These are phyloP conservation scores for Sugiyamaella chiloensis DNA, from an alignment of 805 yeast species.

Conservation along the genomic window DNA sequence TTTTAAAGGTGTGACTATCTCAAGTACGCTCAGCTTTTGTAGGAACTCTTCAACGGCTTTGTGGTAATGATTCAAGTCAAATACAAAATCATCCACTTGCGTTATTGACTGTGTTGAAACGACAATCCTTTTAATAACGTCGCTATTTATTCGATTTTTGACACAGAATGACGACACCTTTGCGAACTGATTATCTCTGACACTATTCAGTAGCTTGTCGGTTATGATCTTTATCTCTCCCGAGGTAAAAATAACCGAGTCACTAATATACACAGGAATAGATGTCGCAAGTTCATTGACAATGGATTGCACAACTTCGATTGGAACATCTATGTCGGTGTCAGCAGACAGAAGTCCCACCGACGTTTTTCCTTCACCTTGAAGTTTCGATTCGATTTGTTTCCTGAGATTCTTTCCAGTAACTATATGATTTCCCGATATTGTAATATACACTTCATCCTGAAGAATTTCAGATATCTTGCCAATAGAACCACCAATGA, in stretches of 20 bases:
- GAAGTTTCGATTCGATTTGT: constrained; percentile 10
- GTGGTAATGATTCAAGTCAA: background rate
- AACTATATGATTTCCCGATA: constrained; percentile 14
- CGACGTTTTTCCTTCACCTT: constrained; percentile 18
- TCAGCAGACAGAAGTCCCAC: constrained; percentile 16
- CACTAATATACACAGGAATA: constrained; percentile 2
- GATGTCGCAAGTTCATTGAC: background rate
- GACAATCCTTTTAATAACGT: constrained; percentile 1
- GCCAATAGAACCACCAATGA: background rate
- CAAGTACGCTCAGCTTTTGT: background rate
- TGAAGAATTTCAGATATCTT: background rate
- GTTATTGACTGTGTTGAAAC: background rate
- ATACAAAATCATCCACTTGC: background rate
- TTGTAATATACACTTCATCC: constrained; percentile 17
- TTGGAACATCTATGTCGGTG: constrained; percentile 14
- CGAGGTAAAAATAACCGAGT: constrained; percentile 6
- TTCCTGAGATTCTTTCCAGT: constrained; percentile 11
- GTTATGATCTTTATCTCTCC: constrained; percentile 12
- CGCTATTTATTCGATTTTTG: background rate
- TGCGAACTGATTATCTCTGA: background rate
- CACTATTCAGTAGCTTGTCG: background rate
- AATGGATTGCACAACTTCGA: constrained; percentile 12
- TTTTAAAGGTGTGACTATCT: background rate
- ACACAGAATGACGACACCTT: background rate
- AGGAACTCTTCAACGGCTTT: background rate